A percentile compares a stretch with the other conserved stretches of the same genome.
These are phyloP conservation scores for Tuber melanosporum DNA, from an alignment of 495 filamentous ascomycete species.

Conservation along the genomic window DNA sequence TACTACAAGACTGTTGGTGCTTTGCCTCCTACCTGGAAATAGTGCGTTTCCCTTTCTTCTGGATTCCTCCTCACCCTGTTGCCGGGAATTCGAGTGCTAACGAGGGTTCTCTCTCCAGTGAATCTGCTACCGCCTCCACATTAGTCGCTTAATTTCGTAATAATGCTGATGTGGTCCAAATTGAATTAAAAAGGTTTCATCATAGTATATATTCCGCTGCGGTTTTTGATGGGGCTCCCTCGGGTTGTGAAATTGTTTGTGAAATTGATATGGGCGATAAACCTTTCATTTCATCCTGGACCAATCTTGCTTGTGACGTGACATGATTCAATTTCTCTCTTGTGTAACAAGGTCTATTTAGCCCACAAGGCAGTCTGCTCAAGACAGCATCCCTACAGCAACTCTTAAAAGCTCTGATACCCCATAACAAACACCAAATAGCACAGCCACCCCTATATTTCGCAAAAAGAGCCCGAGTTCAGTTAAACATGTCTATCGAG, in stretches of 20 bases:
- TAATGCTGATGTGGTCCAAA: not conserved
- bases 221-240: not conserved
- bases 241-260: not conserved
- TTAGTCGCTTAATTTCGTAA: slow-evolving; percentile 41
- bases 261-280: not conserved
- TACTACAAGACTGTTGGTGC: slow-evolving; percentile 99
- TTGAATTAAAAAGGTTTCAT: not conserved
- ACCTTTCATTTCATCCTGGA: not conserved
- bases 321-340: not conserved
- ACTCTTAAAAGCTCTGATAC: not conserved
- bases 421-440: not conserved
- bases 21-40: slow-evolving; percentile 97
- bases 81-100: not conserved
- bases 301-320: not conserved
- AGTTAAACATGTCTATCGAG: not conserved
- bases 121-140: slow-evolving; percentile 51
- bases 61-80: not conserved
- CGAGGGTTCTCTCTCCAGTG: slow-evolving; percentile 27
- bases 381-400: not conserved
- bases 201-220: not conserved
- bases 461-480: not conserved
- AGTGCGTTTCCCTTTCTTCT: slow-evolving; percentile 44
- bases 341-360: not conserved
- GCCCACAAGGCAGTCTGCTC: not conserved
- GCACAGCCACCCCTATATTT: not conserved